Percentiles rank a stretch among this genome's conserved stretches.
phyloP scores from a whole-genome alignment of 2,329 filamentous ascomycete species.

The Lachnum nothofagi region DNA sequence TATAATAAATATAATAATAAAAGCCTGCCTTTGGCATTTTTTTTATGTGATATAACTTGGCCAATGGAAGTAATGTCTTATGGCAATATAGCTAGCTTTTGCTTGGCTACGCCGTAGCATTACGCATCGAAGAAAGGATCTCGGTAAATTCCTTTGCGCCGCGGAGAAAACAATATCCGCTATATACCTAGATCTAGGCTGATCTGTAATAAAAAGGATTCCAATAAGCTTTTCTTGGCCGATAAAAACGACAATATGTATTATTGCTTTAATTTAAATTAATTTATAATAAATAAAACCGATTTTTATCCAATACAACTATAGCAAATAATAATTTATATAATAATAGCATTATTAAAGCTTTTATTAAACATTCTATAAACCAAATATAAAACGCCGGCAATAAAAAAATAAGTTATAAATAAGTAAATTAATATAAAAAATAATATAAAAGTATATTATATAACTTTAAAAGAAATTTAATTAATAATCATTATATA shows the following conservation, averaged over 20 bases:
- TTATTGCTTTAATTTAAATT: no score
- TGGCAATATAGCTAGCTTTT: slow-evolving; percentile 4
- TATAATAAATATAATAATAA: slow-evolving; percentile 15
- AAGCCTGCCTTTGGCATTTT: slow-evolving; percentile 17
- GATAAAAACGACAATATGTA: no score
- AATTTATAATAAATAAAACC: no score
- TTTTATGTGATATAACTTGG: slow-evolving; percentile 19
- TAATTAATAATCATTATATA: no score
- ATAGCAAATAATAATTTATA: slow-evolving; percentile 17
- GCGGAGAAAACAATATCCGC: slow-evolving; percentile 11
- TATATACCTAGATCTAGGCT: slow-evolving; percentile 16
- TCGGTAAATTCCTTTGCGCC: slow-evolving; percentile 15
- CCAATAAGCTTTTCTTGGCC: no score
- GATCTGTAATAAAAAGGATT: slow-evolving; percentile 15
- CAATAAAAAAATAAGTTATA: slow-evolving; percentile 14
- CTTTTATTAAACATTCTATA: slow-evolving; percentile 11
- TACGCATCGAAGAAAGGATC: slow-evolving; percentile 10
- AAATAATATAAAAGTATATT: slow-evolving; percentile 11
- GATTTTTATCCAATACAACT: slow-evolving; percentile 14
- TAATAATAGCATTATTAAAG: no score
- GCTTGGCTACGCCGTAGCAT: slow-evolving; percentile 7
- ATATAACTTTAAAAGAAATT: no score
- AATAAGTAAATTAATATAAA: slow-evolving; percentile 14
- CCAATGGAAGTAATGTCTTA: slow-evolving; percentile 16
- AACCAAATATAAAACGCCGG: slow-evolving; percentile 19